Percentiles rank a stretch among this genome's conserved stretches.
Evolutionary conservation across 2,329 filamentous ascomycete genomes (phyloP).

Genomic region (Phyllosticta citrichinensis): DNA sequence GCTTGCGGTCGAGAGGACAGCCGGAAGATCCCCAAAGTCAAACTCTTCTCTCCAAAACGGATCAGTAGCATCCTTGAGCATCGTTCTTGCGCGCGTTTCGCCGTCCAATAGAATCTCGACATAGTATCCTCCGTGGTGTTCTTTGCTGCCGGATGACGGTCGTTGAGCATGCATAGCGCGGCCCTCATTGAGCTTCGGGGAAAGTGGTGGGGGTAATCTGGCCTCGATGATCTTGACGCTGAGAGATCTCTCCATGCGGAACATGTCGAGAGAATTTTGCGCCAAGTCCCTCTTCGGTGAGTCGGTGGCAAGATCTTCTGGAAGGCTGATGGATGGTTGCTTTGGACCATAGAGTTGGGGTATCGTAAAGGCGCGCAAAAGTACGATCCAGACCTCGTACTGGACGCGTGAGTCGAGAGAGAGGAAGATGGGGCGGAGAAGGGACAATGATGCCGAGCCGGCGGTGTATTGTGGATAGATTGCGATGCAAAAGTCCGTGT

Average conservation of each 20-base stretch:
- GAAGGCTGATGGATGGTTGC: constrained; percentile 35
- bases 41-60: constrained; percentile 79
- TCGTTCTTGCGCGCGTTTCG: constrained; percentile 66
- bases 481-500: constrained; percentile 87
- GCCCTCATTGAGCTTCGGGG: constrained; percentile 22
- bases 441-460: constrained; percentile 59
- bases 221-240: constrained; percentile 53
- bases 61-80: constrained; percentile 61
- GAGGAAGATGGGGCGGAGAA: constrained; percentile 81
- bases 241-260: constrained; percentile 54
- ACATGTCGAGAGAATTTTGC: constrained; percentile 46
- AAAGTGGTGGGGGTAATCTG: constrained; percentile 37
- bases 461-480: constrained; percentile 90
- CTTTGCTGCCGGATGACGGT: constrained; percentile 20
- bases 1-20: constrained; percentile 57
- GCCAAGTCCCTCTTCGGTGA: constrained; percentile 10
- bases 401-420: constrained; percentile 76
- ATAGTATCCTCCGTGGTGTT: constrained; percentile 54
- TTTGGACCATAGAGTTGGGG: constrained; percentile 79
- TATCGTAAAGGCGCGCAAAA: constrained; percentile 82
- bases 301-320: constrained; percentile 24
- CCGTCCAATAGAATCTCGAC: constrained; percentile 72
- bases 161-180: constrained; percentile 12
- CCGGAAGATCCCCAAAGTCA: constrained; percentile 64
- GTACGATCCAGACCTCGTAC: constrained; percentile 96